Evolutionary conservation across 768 basidiomycete genomes (phyloP), one percentile per base, ranked within the genome.

Genomic region (Pulveroboletus sp.): DNA sequence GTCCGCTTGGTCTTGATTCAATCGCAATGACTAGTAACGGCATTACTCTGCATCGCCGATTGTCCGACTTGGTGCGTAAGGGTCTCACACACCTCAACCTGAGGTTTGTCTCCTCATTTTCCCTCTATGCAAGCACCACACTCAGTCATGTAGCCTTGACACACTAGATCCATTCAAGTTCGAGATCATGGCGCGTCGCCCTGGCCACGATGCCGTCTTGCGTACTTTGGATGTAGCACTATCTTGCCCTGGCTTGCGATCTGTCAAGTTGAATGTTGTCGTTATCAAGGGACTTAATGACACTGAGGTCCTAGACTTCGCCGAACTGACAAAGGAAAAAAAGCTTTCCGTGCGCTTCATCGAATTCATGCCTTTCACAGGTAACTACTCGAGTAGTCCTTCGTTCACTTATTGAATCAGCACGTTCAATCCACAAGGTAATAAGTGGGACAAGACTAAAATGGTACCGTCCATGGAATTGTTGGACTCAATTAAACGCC

Each of bases 341-440:
- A 66, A 71, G 2, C 67, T 92, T 24, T 87, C 81, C 35, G 81
- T 93, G 36, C 80, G 93, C 33, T 92, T 94, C 66, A 94, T 93
- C 50, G 91, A 93, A 67, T 94, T 89, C 63, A 94, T 95, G 93
- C 90, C 92, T 10, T 95, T 95, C 65, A 86, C 83, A 57, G 92
- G 86, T 87, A 55, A 55, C 67, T 60, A 3, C 39, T 43, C 35
- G 4, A 50, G 37, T 38, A 31, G 10, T 45, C 41, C n/a, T 30
- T 27, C 4, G 1, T 53, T 39, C 43, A 21, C 36, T 50, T 50
- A 17, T 45, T 55, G 17, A 60, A 18, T 18, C n/a, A 3, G 10
- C 33, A 6, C 13, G 24, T 45, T 51, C 15, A 42, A 39, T 43
- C 6, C 35, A 39, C 15, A 54, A 91, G 89, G 90, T 28, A 94